Percentiles rank a stretch among this genome's conserved stretches.
Evolutionary conservation across 176 grass and related monocot species (phyloP).

Genomic region (Thinopyrum elongatum): DNA sequence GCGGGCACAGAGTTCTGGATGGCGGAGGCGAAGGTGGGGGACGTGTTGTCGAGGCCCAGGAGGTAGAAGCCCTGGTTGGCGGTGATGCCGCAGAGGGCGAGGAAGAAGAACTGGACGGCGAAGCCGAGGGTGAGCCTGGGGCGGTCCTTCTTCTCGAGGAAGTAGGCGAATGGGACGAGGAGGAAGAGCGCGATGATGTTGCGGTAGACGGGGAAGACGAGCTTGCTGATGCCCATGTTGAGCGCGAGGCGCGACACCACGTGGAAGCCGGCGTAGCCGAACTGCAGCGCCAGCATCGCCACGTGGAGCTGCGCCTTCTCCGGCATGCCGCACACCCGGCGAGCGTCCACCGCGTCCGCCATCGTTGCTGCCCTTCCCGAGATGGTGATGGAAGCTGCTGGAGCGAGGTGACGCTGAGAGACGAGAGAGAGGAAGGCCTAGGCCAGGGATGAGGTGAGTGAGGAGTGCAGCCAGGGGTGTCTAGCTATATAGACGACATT

Average conservation of each 20-base stretch:
- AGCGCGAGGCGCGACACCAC: conserved; percentile 87
- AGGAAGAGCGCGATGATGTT: conserved; percentile 96
- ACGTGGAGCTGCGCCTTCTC: conserved; percentile 95
- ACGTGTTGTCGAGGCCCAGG: conserved; percentile 85
- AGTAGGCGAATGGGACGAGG: conserved; percentile 91
- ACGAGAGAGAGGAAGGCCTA: neutral
- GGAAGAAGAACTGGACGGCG: conserved; percentile 86
- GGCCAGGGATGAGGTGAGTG: neutral
- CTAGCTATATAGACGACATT: conserved; percentile 43
- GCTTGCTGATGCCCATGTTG: conserved; percentile 98
- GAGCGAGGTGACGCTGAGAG: neutral
- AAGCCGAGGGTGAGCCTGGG: conserved; percentile 63
- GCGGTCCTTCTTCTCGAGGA: conserved; percentile 97
- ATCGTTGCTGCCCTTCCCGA: conserved; percentile 21
- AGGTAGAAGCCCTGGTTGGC: conserved; percentile 99
- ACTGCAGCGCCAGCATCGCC: conserved; percentile 95
- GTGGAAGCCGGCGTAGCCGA: conserved; percentile 96
- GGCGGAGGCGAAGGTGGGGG: conserved; percentile 90
- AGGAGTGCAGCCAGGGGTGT: conserved; percentile 9
- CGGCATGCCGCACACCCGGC: conserved; percentile 71
- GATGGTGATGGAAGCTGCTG: neutral
- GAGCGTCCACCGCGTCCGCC: conserved; percentile 60
- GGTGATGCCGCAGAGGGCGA: conserved; percentile 92
- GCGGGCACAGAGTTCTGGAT: conserved; percentile 99
- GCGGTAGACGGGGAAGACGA: conserved; percentile 96